Percentiles rank a stretch among this genome's conserved stretches.
phyloP scores from a whole-genome alignment of 208 protist species.

The Leishmania tropica region DNA sequence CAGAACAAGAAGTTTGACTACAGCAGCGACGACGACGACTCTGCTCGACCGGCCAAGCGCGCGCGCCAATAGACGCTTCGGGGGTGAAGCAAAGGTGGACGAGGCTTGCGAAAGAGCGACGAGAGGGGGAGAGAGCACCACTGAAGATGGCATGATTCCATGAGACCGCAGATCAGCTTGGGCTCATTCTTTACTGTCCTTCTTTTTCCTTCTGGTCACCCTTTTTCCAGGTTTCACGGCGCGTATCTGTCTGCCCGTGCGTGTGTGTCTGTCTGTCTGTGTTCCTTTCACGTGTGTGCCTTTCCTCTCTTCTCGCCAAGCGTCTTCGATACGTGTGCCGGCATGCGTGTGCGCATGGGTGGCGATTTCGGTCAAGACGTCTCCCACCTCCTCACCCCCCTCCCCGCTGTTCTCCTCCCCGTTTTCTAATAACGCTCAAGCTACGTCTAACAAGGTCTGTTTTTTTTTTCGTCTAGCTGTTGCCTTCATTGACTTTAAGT shows the following conservation, averaged over 20 bases:
- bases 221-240: not conserved
- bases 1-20: conserved; percentile 69
- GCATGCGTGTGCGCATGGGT: not conserved
- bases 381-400: not conserved
- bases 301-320: not conserved
- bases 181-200: not conserved
- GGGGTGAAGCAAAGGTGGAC: not conserved
- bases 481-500: not conserved
- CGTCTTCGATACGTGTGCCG: not conserved
- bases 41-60: conserved; percentile 40
- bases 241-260: not conserved
- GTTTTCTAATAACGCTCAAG: conserved; percentile 7
- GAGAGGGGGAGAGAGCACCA: not conserved
- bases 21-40: conserved; percentile 63
- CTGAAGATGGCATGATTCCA: not conserved
- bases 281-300: not conserved
- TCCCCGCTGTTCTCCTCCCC: not conserved
- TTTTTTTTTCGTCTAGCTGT: not conserved
- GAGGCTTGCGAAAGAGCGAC: not conserved
- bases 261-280: not conserved
- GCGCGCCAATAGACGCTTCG: conserved; percentile 13
- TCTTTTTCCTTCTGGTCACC: not conserved
- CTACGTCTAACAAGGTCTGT: not conserved
- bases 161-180: too few relatives aligned
- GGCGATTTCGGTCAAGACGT: not conserved